Evolutionary conservation across 2,329 filamentous ascomycete genomes (phyloP).

Genomic region (Neopestalotiopsis sp.): DNA sequence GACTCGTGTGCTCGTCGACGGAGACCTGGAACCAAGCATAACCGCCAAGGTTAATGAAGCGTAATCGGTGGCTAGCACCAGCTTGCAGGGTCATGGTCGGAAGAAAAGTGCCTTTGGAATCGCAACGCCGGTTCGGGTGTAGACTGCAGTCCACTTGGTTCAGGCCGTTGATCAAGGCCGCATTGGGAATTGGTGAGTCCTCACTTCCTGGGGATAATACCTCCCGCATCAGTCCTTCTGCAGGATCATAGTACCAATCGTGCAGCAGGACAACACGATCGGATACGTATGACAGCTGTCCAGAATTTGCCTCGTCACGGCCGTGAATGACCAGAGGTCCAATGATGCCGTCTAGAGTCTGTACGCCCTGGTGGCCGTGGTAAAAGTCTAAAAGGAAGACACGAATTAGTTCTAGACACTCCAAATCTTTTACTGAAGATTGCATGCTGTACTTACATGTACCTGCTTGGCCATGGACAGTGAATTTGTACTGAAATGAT

Average conservation of each 20-base stretch:
- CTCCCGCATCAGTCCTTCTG: constrained; percentile 41
- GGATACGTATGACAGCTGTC: constrained; percentile 55
- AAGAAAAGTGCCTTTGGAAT: constrained; percentile 41
- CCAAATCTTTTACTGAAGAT: neutral
- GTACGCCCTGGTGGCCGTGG: constrained; percentile 60
- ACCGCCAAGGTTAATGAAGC: constrained; percentile 72
- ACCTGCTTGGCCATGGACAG: constrained; percentile 52
- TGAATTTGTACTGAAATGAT: constrained; percentile 71
- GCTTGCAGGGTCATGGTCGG: constrained; percentile 53
- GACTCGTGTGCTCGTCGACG: constrained; percentile 65
- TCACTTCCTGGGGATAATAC: constrained; percentile 47
- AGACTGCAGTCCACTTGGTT: constrained; percentile 45
- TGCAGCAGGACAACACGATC: constrained; percentile 70
- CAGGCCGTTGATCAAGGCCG: constrained; percentile 49
- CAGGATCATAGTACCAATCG: constrained; percentile 70
- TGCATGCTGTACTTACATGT: constrained; percentile 37
- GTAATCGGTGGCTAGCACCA: constrained; percentile 65
- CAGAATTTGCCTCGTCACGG: constrained; percentile 53
- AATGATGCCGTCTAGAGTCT: constrained; percentile 70
- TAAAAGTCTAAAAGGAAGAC: constrained; percentile 37
- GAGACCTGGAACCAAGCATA: constrained; percentile 76
- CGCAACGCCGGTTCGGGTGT: constrained; percentile 47
- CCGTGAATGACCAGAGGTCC: constrained; percentile 69
- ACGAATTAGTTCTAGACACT: neutral
- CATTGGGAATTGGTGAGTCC: constrained; percentile 49